A percentile compares a stretch with the other conserved stretches of the same genome.
These are phyloP conservation scores for Ganoderma lucidum DNA, from an alignment of 1,284 basidiomycete genomes.

Conservation along the genomic window DNA sequence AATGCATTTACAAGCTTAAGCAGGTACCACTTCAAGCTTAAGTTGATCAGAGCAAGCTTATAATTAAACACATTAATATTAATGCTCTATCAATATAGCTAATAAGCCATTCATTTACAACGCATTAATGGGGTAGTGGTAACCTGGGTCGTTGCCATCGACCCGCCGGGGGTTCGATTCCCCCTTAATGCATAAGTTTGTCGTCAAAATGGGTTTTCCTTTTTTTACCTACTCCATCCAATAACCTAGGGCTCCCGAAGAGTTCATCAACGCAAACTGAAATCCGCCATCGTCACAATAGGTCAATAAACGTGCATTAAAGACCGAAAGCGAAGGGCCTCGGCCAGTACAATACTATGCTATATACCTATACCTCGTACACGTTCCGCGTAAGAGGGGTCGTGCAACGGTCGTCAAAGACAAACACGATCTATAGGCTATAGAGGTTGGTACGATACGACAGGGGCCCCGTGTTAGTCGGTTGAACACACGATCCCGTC, in stretches of 20 bases:
- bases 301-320: constrained; percentile 36
- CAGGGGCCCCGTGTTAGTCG: constrained; percentile 23
- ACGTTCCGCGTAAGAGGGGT: constrained; percentile 28
- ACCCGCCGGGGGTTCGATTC: constrained; percentile 85
- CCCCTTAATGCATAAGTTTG: constrained; percentile 64
- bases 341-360: constrained; percentile 29
- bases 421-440: background rate
- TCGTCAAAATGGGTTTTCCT: background rate
- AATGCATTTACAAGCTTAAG: too few species aligned
- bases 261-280: background rate
- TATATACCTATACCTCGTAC: constrained; percentile 31
- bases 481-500: constrained; percentile 31
- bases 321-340: constrained; percentile 37
- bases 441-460: background rate
- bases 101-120: background rate
- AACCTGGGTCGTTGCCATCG: constrained; percentile 43
- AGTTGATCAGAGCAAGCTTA: too few species aligned
- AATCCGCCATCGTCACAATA: too few species aligned
- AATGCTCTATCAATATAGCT: too few species aligned
- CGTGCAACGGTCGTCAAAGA: constrained; percentile 27
- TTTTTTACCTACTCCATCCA: too few species aligned
- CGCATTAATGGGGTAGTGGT: constrained; percentile 37
- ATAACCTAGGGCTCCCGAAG: too few species aligned
- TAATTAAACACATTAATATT: too few species aligned
- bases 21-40: too few species aligned